Evolutionary conservation across 2,329 filamentous ascomycete species (phyloP), one percentile per base, ranked within the genome.

Genomic region (Colletotrichum navitas): DNA sequence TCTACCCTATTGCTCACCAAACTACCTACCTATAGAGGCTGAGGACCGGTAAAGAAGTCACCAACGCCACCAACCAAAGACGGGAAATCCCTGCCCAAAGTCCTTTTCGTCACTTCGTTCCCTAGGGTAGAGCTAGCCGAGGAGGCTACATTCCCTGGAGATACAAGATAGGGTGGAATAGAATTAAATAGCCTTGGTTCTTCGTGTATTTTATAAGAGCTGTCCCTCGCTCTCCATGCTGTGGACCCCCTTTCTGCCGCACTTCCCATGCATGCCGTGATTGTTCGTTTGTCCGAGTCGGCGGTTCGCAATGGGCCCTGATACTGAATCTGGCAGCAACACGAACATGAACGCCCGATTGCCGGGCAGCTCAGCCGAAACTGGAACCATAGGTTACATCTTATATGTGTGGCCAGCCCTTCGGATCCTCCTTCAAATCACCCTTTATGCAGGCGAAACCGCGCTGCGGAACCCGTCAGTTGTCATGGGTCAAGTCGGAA

Each of bases 401-500:
- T 47, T 32, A 5, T 16, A 10, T 32, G 32, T 39, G 45, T 41
- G 45, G 36, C 45, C 43, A 43, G 41, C 56, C 65, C 59, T 14
- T 54, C 14, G 4, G 6, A 58, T 54, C 16, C 36, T 41, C 56
- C 49, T 62, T 54, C 65, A 68, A 63, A 58, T 34, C 10, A 10
- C 7, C 7, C 8, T 34, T n/a, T 54, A 63, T 59, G 65, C 68
- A 62, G 54, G 59, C 65, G 39, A 43, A 43, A 43, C 18, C 7
- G 16, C 41, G 16, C 7, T 26, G 39, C 47, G 26, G 68, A 26
- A 47, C 34, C 24, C 43, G 56, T 41, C 51, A 62, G 5, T 16
- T 58, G 52, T 63, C 51, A 63, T 62, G 51, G 66, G 49, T 65
- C 58, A 63, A 56, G 39, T 63, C 59, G 58, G 59, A 71, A 62